phyloP scores from a whole-genome alignment of 2,329 filamentous ascomycete genomes.

The Plenodomus tracheiphilus region DNA sequence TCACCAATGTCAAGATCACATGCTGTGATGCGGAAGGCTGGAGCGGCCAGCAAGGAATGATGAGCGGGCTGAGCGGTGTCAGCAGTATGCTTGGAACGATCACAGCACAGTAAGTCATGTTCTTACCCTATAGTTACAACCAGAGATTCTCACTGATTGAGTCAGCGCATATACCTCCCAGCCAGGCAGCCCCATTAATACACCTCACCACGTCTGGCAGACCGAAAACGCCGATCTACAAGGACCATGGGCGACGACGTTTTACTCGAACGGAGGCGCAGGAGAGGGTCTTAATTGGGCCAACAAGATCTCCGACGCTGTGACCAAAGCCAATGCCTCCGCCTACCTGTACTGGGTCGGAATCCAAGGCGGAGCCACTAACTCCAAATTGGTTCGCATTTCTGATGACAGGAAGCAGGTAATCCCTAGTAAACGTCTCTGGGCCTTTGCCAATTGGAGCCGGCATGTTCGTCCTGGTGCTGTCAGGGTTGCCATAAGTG shows the following conservation, averaged over 20 bases:
- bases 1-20: constrained; percentile 43
- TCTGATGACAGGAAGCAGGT: constrained; percentile 39
- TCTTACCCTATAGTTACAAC: not conserved
- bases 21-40: constrained; percentile 54
- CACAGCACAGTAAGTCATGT: constrained; percentile 27
- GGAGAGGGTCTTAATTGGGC: constrained; percentile 62
- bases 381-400: constrained; percentile 42
- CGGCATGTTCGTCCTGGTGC: constrained; percentile 47
- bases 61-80: constrained; percentile 18
- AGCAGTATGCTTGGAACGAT: constrained; percentile 23
- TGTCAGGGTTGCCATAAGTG: constrained; percentile 39
- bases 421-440: constrained; percentile 42
- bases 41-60: constrained; percentile 35
- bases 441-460: constrained; percentile 49
- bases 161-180: constrained; percentile 24
- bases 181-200: constrained; percentile 30
- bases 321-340: constrained; percentile 53
- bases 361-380: constrained; percentile 44
- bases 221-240: constrained; percentile 57
- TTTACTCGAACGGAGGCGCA: constrained; percentile 52
- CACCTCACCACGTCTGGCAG: constrained; percentile 54
- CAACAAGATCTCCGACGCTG: constrained; percentile 55
- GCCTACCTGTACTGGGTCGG: constrained; percentile 62
- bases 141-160: not conserved
- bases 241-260: constrained; percentile 44